Conservation (phyloP, 1,139 yeast genomes). For the Saccharomyces hybrid region DNA sequence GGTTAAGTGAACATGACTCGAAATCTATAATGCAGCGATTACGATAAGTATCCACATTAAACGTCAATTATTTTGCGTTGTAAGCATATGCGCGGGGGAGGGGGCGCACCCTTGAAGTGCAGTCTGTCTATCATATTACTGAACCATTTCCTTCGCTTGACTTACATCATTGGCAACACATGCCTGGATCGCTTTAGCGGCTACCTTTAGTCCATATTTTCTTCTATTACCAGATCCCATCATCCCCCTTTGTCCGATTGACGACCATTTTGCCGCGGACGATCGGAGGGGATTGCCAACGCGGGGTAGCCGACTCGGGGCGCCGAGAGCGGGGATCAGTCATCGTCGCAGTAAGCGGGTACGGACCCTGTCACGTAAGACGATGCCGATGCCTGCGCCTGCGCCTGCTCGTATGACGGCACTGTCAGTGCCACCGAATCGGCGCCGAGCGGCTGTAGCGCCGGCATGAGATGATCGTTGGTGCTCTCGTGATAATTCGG, state of each 20-base stretch:
- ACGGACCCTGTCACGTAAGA: neutral
- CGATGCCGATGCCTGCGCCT: neutral
- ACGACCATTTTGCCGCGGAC: neutral
- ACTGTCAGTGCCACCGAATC: neutral
- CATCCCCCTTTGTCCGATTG: neutral
- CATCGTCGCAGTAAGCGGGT: neutral
- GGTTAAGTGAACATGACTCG: neutral
- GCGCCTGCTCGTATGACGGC: neutral
- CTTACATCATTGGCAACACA: neutral
- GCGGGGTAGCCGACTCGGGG: neutral
- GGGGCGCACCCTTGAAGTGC: neutral
- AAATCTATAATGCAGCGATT: neutral
- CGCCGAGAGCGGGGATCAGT: slow-evolving; percentile 1
- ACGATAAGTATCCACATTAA: neutral
- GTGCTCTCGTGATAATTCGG: slow-evolving; percentile 19
- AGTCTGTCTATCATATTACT: neutral
- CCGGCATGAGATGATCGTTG: slow-evolving; percentile 9
- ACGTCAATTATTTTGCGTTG: neutral
- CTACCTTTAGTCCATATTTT: neutral
- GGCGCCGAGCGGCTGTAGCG: slow-evolving; percentile 4
- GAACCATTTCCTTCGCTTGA: neutral
- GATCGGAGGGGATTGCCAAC: neutral
- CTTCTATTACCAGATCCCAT: neutral
- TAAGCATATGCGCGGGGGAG: neutral
- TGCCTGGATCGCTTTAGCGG: neutral